Evolutionary conservation across 345 rosid species (phyloP), one percentile per base, ranked within the genome.

Genomic region (Hypericum androsaemum): DNA sequence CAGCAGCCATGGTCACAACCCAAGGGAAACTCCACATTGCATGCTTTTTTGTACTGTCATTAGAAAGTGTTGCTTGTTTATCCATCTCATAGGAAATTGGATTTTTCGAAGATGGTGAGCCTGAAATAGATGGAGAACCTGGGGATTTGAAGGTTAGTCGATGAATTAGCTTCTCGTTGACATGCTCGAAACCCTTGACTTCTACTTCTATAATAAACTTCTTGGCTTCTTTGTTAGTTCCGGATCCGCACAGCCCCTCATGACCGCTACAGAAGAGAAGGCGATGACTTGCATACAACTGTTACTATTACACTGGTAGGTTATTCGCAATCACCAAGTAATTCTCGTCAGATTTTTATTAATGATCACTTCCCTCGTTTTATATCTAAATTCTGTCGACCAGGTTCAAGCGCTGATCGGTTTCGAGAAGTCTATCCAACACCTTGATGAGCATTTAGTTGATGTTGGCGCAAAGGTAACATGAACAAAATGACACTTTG

Each of bases 361-460:
- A 10, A 32, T 12, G 7, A 7, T 58, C n/a, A 7, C 28, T 3
- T 15, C 11, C 35, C 11, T 40, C 11, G 28, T 12, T 10, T 10
- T 7, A 10, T 39, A 38, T 36, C 11, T 22, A 16, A 10, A 54
- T 41, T 39, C 32, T 35, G 40, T 45, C 53, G 9, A 44, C 15
- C 62, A 94, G 99, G 83, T 94, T 47, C 92, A 94, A 79, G 97
- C 97, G 8, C 88, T 94, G 56, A 95, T 86, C 68, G 99, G 99
- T 62, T 94, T 94, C 47, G 86, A 94, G 82, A 94, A 86, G 80
- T 74, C 82, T 58, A 69, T 86, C 22, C 80, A 80, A 71, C 99
- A 94, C 65, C 87, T 94, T 12, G 97, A 94, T 64, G 95, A 80
- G 11, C 99, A 79, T 72, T 74, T 79, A 58, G 96, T 94, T 36